These are phyloP conservation scores for Cucurbita moschata DNA, from an alignment of 306 rosid species.

Conservation along the genomic window DNA sequence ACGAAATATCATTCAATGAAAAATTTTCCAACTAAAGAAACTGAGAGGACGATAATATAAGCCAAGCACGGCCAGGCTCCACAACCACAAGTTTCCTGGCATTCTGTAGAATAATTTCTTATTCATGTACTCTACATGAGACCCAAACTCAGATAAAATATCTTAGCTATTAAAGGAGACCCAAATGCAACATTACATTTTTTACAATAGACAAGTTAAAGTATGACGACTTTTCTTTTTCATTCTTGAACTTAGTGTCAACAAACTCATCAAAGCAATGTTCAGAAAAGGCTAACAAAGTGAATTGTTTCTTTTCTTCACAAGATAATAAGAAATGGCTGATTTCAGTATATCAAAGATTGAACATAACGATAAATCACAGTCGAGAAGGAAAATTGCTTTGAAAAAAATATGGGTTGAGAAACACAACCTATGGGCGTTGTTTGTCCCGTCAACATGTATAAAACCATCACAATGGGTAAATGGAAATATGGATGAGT, in stretches of 20 bases:
- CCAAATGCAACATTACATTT: neutral
- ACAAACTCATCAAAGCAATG: too few species aligned
- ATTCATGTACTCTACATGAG: neutral
- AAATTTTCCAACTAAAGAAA: neutral
- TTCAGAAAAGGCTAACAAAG: neutral
- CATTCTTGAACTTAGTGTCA: too few species aligned
- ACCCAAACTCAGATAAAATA: too few species aligned
- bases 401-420: neutral
- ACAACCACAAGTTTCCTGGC: neutral
- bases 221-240: too few species aligned
- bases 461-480: neutral
- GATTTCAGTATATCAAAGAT: neutral
- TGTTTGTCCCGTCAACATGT: constrained; percentile 22
- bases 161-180: neutral
- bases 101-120: neutral
- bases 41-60: neutral
- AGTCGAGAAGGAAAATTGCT: neutral
- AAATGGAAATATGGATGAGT: neutral
- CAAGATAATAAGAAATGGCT: neutral
- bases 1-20: neutral
- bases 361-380: neutral
- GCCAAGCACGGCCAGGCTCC: neutral
- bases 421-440: constrained; percentile 26
- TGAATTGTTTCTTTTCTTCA: neutral
- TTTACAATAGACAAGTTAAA: too few species aligned